Evolutionary conservation across 257 asterid genomes (phyloP).

Genomic region (Gentiana straminea): DNA sequence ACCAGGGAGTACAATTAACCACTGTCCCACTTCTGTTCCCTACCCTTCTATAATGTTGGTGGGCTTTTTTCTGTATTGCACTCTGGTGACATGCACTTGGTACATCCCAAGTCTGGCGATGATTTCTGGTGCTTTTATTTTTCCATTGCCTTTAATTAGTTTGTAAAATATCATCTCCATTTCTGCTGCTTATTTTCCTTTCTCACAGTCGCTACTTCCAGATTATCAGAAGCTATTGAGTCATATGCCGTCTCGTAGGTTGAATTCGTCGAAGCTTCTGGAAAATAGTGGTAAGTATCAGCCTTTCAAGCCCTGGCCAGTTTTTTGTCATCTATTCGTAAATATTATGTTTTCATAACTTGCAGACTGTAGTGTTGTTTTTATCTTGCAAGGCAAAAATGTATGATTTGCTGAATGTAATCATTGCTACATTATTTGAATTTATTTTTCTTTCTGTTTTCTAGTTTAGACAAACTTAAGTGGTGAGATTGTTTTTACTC

Average conservation of each 20-base stretch:
- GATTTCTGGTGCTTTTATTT: constrained; percentile 12
- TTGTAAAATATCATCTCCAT: constrained; percentile 13
- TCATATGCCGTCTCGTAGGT: constrained; percentile 88
- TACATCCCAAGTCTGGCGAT: background rate
- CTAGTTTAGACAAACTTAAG: background rate
- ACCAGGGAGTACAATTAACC: too few relatives aligned
- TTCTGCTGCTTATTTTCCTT: constrained; percentile 25
- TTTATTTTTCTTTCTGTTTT: background rate
- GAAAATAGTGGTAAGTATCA: constrained; percentile 63
- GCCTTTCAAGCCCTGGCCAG: background rate
- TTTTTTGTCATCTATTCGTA: background rate
- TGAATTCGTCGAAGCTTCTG: constrained; percentile 92
- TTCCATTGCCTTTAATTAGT: constrained; percentile 5
- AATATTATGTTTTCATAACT: background rate
- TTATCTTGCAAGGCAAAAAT: too few relatives aligned
- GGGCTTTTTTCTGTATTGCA: background rate
- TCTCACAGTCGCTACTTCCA: constrained; percentile 89
- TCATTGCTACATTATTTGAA: background rate
- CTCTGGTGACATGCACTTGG: constrained; percentile 3
- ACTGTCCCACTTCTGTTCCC: too few relatives aligned
- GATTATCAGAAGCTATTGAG: constrained; percentile 96
- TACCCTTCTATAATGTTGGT: too few relatives aligned
- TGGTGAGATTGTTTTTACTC: background rate
- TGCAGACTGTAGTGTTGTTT: too few relatives aligned
- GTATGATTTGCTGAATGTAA: background rate